These are phyloP conservation scores for Schizophyllum amplum DNA, from an alignment of 1,284 basidiomycete species.

Conservation along the genomic window DNA sequence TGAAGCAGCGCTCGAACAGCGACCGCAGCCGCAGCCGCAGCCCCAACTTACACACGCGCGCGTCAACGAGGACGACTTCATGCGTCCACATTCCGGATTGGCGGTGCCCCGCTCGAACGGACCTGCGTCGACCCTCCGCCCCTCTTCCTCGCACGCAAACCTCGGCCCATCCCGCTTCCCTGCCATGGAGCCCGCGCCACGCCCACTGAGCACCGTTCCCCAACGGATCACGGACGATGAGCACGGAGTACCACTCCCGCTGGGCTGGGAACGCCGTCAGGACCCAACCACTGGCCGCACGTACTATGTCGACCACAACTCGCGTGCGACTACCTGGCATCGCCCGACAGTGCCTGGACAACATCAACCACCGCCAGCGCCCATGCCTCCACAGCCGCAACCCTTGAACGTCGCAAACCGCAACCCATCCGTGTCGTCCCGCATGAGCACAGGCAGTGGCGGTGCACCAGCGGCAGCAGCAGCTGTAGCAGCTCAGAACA, in stretches of 20 bases:
- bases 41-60: background rate
- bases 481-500: slow-evolving; percentile 22
- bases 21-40: slow-evolving; percentile 10
- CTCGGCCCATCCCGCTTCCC: slow-evolving; percentile 6
- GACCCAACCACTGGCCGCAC: slow-evolving; percentile 76
- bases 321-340: slow-evolving; percentile 92
- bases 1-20: background rate
- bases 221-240: slow-evolving; percentile 47
- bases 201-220: slow-evolving; percentile 5
- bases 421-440: background rate
- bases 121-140: slow-evolving; percentile 1
- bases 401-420: background rate
- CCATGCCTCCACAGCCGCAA: background rate
- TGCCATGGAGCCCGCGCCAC: slow-evolving; percentile 5
- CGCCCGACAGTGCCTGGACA: slow-evolving; percentile 38
- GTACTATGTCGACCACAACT: slow-evolving; percentile 92
- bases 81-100: background rate
- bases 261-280: slow-evolving; percentile 89
- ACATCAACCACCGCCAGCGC: background rate
- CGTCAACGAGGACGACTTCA: background rate
- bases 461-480: slow-evolving; percentile 13
- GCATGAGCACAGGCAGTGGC: background rate
- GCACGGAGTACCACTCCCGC: slow-evolving; percentile 64
- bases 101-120: background rate
- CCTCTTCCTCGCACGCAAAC: background rate